A percentile compares a stretch with the other conserved stretches of the same genome.
phyloP scores from a whole-genome alignment of 1,139 yeast species.

The Magnusiomyces suaveolens region DNA sequence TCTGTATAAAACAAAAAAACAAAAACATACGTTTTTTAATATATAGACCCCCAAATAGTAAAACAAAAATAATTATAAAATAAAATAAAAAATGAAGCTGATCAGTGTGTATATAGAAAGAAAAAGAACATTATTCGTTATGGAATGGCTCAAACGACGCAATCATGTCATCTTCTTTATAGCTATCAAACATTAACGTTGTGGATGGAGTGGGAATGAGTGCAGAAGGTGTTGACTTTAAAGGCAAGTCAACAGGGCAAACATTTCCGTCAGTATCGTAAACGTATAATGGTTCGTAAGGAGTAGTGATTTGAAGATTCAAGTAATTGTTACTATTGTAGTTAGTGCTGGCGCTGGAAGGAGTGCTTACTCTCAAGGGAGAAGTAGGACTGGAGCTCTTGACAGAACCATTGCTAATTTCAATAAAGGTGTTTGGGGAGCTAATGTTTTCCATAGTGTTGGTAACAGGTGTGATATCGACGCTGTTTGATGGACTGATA shows the following conservation, averaged over 20 bases:
- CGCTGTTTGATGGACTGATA: too few species aligned
- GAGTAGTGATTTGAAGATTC: conserved; percentile 2
- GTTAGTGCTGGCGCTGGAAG: background rate
- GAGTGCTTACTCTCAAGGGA: background rate
- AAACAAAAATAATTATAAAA: background rate
- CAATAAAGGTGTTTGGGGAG: background rate
- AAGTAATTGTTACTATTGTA: background rate
- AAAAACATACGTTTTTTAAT: background rate
- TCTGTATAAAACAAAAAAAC: background rate
- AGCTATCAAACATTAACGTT: background rate
- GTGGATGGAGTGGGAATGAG: background rate
- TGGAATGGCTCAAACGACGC: background rate
- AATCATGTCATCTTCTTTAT: background rate
- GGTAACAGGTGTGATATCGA: background rate
- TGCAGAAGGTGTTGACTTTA: conserved; percentile 1
- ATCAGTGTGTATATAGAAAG: background rate
- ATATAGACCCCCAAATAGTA: background rate
- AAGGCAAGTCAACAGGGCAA: background rate
- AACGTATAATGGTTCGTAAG: conserved; percentile 2
- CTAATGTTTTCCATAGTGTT: background rate
- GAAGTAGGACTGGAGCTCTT: background rate
- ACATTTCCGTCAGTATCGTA: background rate
- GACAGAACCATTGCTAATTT: background rate
- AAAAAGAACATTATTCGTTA: background rate
- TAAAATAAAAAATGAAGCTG: background rate